Percentiles rank a stretch among this genome's conserved stretches.
These are phyloP conservation scores for Acer yangbiense DNA, from an alignment of 345 rosid genomes.

Conservation along the genomic window DNA sequence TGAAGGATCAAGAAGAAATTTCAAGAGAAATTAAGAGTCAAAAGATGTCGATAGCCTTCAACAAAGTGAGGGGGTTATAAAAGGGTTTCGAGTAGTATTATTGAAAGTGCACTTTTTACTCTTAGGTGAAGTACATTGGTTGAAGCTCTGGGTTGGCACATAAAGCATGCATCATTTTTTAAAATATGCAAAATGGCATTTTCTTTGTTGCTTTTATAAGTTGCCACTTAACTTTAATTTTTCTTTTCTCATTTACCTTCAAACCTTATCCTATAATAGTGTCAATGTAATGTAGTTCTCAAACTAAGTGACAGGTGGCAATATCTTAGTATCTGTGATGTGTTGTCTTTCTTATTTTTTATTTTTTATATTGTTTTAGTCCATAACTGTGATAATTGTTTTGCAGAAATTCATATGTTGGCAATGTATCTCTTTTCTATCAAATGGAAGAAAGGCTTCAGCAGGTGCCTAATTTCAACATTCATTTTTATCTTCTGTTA, in stretches of 20 bases:
- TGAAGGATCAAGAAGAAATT: background rate
- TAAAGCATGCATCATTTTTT: background rate
- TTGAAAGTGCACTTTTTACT: background rate
- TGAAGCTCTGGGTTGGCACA: background rate
- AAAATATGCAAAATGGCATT: background rate
- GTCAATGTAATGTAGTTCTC: background rate
- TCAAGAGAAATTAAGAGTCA: background rate
- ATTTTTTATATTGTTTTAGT: background rate
- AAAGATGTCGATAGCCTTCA: background rate
- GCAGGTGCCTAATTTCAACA: slow-evolving; percentile 44
- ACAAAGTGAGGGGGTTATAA: background rate
- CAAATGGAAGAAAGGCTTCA: slow-evolving; percentile 76
- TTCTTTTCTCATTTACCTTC: background rate
- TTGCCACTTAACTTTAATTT: background rate
- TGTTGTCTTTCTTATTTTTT: background rate
- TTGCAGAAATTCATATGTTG: slow-evolving; percentile 83
- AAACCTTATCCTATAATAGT: background rate
- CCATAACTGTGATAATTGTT: slow-evolving; percentile 5
- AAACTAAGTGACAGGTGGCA: background rate
- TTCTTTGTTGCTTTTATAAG: background rate
- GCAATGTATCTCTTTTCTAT: slow-evolving; percentile 64
- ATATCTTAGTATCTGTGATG: background rate
- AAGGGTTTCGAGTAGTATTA: background rate
- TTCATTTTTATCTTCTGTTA: slow-evolving; percentile 13
- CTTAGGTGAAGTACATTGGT: background rate